Evolutionary conservation across 1,139 yeast genomes (phyloP).

Genomic region (Hansenula lynferdii): DNA sequence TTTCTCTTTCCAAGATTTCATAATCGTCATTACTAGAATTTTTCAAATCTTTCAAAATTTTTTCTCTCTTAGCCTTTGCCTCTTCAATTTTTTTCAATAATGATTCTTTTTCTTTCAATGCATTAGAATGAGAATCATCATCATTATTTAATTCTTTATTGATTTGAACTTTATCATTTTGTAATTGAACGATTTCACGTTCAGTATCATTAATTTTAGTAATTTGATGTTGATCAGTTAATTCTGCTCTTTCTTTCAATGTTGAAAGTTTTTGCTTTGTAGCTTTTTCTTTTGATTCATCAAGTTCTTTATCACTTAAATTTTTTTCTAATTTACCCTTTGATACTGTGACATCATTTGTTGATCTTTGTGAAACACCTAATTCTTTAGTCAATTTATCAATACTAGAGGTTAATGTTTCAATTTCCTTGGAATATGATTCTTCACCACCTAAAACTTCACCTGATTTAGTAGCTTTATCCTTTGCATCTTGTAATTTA

Average conservation of each 20-base stretch:
- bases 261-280: conserved; percentile 12
- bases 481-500: conserved; percentile 12
- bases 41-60: conserved; percentile 11
- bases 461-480: conserved; percentile 7
- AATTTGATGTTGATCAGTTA: conserved; percentile 3
- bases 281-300: conserved; percentile 12
- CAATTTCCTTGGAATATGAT: conserved; percentile 11
- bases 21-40: conserved; percentile 9
- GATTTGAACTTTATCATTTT: background rate
- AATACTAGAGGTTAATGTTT: conserved; percentile 14
- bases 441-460: conserved; percentile 9
- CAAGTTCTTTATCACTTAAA: conserved; percentile 10
- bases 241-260: conserved; percentile 14
- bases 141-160: background rate
- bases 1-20: conserved; percentile 16
- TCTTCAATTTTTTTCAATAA: conserved; percentile 3
- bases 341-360: conserved; percentile 7
- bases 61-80: conserved; percentile 8
- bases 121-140: background rate
- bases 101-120: background rate
- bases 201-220: conserved; percentile 8
- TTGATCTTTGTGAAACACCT: conserved; percentile 9
- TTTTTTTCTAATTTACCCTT: conserved; percentile 5
- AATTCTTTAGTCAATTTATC: conserved; percentile 11
- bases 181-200: conserved; percentile 8